Evolutionary conservation across 2,329 filamentous ascomycete genomes (phyloP), one percentile per base, ranked within the genome.

Genomic region (Ceratocystis albifundus): DNA sequence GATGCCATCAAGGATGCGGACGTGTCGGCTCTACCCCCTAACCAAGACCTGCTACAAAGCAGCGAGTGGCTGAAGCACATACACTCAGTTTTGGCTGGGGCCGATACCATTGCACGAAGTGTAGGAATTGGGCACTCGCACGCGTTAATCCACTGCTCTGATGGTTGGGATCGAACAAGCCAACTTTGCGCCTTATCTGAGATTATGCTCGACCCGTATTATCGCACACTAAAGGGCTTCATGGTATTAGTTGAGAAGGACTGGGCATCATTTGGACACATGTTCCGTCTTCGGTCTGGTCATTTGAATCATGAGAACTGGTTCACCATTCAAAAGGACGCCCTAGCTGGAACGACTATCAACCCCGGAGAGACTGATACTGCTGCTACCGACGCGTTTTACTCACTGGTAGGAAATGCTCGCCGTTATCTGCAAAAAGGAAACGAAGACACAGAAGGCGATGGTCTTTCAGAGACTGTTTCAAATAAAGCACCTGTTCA

Each of bases 141-240:
- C 74, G 93, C 96, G 10, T 79, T 99, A 59, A 96, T 99, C 62
- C 94, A 99, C 76, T 99, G 94, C 76, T 97, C 94, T 1, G 94
- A 99, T 75, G 94, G 94, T 3, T 99, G 94, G 94, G 94, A 99
- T 76, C 88, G 94, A 63, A 99, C 94, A 6, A 93, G 91, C 72
- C 94, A 99, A 76, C 82, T 99, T 64, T 95, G 92, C 72, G 91
- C 92, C 3, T 77, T 99, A 66, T 88, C 91, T 66, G 92, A 99
- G 76, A 82, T 99, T 48, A 93, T 96, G 79, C 82, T 99, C 7
- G 94, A 99, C 73, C 94, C 94, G 0, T 96, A 96, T 75, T 99
- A 91, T 74, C 85, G 94, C 64, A 97, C 94, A 0, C 79, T 99
- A 62, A 88, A 96, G 71, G 94, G 94, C 0, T 99, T 97, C 75